Percentiles rank a stretch among this genome's conserved stretches.
These are phyloP conservation scores for Sindora glabra DNA, from an alignment of 306 rosid species.

Conservation along the genomic window DNA sequence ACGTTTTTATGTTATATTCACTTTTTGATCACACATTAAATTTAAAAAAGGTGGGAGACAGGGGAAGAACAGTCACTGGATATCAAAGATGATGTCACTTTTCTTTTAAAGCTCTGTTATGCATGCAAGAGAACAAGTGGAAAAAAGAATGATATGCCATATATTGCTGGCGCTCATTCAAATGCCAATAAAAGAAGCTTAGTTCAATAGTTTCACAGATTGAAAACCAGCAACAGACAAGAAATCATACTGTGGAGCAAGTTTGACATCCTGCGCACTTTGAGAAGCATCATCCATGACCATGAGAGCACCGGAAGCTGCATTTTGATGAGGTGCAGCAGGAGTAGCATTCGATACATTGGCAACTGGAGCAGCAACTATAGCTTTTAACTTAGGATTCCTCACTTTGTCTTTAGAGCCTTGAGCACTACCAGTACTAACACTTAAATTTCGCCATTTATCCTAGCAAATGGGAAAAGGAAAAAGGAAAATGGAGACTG, in stretches of 20 bases:
- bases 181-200: neutral
- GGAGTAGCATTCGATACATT: slow-evolving; percentile 11
- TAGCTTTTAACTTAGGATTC: slow-evolving; percentile 30
- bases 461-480: slow-evolving; percentile 36
- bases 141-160: neutral
- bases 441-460: slow-evolving; percentile 83
- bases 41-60: too few species aligned
- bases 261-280: slow-evolving; percentile 35
- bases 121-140: neutral
- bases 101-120: neutral
- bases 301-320: slow-evolving; percentile 19
- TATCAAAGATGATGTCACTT: neutral
- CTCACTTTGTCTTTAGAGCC: slow-evolving; percentile 48
- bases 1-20: too few species aligned
- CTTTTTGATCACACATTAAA: too few species aligned
- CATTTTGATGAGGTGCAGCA: neutral
- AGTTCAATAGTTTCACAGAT: neutral
- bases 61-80: neutral
- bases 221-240: neutral
- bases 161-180: neutral
- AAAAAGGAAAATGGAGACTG: neutral
- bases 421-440: slow-evolving; percentile 37
- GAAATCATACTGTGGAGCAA: slow-evolving; percentile 36
- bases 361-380: slow-evolving; percentile 14
- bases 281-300: slow-evolving; percentile 29